Evolutionary conservation across 495 filamentous ascomycete genomes (phyloP).

Genomic region (Tuber indicum): DNA sequence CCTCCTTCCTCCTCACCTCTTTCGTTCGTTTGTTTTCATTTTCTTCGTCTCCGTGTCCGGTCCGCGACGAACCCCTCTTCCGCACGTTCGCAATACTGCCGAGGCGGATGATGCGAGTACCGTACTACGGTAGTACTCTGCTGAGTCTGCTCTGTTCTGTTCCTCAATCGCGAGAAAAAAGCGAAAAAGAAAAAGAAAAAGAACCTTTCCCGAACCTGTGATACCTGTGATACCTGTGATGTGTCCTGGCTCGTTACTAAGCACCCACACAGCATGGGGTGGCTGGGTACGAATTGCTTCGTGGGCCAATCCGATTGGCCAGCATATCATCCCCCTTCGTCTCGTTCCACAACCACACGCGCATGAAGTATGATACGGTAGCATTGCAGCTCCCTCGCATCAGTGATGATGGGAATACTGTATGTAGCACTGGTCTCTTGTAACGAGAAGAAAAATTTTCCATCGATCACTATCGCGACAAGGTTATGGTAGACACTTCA

Average conservation of each 20-base stretch:
- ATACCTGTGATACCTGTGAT: slow-evolving; percentile 11
- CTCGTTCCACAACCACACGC: slow-evolving; percentile 16
- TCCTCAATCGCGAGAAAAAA: not conserved
- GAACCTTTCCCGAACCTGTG: not conserved
- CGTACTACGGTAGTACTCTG: too few species aligned
- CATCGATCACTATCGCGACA: not conserved
- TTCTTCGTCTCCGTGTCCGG: not conserved
- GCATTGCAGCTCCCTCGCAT: slow-evolving; percentile 1
- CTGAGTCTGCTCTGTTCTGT: not conserved
- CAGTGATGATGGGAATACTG: not conserved
- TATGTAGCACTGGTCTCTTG: not conserved
- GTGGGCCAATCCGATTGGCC: slow-evolving; percentile 34
- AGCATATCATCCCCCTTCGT: not conserved
- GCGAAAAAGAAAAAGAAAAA: not conserved
- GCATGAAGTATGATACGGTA: slow-evolving; percentile 5
- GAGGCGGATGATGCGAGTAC: not conserved
- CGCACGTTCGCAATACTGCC: not conserved
- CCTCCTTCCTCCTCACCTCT: not conserved
- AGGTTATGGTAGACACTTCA: not conserved
- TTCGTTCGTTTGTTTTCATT: not conserved
- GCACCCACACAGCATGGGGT: slow-evolving; percentile 26
- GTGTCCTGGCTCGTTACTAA: slow-evolving; percentile 31
- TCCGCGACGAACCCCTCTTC: not conserved
- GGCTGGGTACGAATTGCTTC: slow-evolving; percentile 34
- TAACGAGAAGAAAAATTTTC: slow-evolving; percentile 1